Evolutionary conservation across 2,329 filamentous ascomycete genomes (phyloP).

Genomic region (Didymella glomerata): DNA sequence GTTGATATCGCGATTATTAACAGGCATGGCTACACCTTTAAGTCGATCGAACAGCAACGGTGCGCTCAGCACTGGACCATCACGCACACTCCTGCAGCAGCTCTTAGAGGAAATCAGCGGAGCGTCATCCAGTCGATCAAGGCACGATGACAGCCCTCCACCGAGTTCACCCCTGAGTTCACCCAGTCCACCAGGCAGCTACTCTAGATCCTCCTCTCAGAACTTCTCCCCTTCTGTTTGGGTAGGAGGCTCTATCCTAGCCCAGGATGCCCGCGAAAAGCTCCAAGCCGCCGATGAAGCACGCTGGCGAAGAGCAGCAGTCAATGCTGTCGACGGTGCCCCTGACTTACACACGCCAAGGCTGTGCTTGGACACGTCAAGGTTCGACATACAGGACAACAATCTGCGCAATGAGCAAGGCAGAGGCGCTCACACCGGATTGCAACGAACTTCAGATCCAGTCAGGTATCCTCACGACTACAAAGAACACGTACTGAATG

Average conservation of each 20-base stretch:
- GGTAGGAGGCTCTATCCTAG: slow-evolving; percentile 30
- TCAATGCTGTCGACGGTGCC: slow-evolving; percentile 1
- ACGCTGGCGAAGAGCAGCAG: slow-evolving; percentile 17
- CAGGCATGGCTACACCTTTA: slow-evolving; percentile 39
- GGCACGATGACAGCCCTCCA: background rate
- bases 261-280: slow-evolving; percentile 36
- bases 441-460: background rate
- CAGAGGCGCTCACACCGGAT: background rate
- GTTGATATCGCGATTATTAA: slow-evolving; percentile 26
- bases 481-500: slow-evolving; percentile 1
- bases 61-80: slow-evolving; percentile 22
- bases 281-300: slow-evolving; percentile 39
- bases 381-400: background rate
- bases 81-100: slow-evolving; percentile 33
- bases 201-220: slow-evolving; percentile 11
- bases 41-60: slow-evolving; percentile 16
- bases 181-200: background rate
- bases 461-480: slow-evolving; percentile 9
- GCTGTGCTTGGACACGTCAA: slow-evolving; percentile 4
- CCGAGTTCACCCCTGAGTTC: background rate
- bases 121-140: background rate
- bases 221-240: slow-evolving; percentile 23
- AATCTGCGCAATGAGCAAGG: background rate
- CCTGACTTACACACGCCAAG: background rate
- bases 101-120: slow-evolving; percentile 42